Percentiles rank a stretch among this genome's conserved stretches.
These are phyloP conservation scores for Gossypium thurberi DNA, from an alignment of 345 rosid genomes.

Conservation along the genomic window DNA sequence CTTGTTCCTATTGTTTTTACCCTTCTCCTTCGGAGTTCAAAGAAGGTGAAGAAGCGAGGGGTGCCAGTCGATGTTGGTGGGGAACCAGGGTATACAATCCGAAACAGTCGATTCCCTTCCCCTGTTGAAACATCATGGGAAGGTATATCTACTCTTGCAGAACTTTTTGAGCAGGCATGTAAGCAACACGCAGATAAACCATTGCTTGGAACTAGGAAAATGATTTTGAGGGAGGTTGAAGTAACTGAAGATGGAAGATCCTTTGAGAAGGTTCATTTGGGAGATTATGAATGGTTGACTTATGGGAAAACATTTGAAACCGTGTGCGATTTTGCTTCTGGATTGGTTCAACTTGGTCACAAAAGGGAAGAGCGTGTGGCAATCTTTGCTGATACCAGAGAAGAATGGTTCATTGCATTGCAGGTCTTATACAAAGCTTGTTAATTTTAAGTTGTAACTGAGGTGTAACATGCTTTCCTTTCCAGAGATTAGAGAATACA, in stretches of 20 bases:
- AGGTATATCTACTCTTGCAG: conserved; percentile 70
- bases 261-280: conserved; percentile 92
- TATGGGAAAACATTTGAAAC: conserved; percentile 55
- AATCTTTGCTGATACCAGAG: conserved; percentile 88
- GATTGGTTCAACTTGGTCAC: conserved; percentile 70
- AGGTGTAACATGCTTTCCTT: neutral
- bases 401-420: conserved; percentile 91
- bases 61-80: conserved; percentile 75
- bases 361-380: conserved; percentile 72
- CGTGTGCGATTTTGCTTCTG: conserved; percentile 76
- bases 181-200: conserved; percentile 39
- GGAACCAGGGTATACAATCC: conserved; percentile 63
- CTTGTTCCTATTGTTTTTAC: conserved; percentile 69
- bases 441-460: neutral
- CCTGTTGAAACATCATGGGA: conserved; percentile 70
- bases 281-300: conserved; percentile 83
- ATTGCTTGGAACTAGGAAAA: conserved; percentile 73
- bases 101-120: conserved; percentile 47
- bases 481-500: neutral
- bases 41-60: conserved; percentile 65
- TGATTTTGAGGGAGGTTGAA: conserved; percentile 64
- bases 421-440: conserved; percentile 49
- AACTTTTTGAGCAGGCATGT: conserved; percentile 83
- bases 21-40: conserved; percentile 49
- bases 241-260: conserved; percentile 54